Conservation (phyloP, 805 yeast genomes). For the Metschnikowia baotianmanensis region DNA sequence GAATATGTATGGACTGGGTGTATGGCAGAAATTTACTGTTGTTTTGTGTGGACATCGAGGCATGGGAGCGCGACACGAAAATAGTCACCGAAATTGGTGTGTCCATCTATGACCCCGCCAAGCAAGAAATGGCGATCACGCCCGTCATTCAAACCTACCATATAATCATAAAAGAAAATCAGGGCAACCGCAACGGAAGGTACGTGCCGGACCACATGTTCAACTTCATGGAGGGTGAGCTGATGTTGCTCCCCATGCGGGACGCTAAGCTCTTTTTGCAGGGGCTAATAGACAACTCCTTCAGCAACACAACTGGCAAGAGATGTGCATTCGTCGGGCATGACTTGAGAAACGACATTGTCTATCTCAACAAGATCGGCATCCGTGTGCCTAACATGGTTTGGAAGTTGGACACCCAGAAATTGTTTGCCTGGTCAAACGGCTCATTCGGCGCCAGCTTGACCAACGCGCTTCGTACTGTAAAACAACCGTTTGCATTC, state of each 20-base stretch:
- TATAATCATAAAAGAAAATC: constrained; percentile 19
- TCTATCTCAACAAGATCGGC: constrained; percentile 14
- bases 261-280: constrained; percentile 14
- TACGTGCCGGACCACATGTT: constrained; percentile 24
- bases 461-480: constrained; percentile 19
- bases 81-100: constrained; percentile 25
- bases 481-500: constrained; percentile 21
- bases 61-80: constrained; percentile 18
- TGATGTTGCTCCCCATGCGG: constrained; percentile 14
- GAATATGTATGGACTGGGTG: constrained; percentile 17
- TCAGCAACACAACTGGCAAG: constrained; percentile 10
- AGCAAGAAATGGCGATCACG: constrained; percentile 12
- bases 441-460: constrained; percentile 21
- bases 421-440: constrained; percentile 15
- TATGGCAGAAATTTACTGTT: constrained; percentile 19
- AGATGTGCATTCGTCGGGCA: constrained; percentile 21
- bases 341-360: constrained; percentile 15
- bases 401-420: constrained; percentile 20
- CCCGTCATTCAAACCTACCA: constrained; percentile 21
- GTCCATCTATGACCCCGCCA: constrained; percentile 22
- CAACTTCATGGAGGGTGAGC: constrained; percentile 19
- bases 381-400: constrained; percentile 3
- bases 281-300: constrained; percentile 14
- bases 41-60: constrained; percentile 25
- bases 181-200: constrained; percentile 16